Conservation (phyloP, 2,329 filamentous ascomycete species). For the Penicillium sp. region DNA sequence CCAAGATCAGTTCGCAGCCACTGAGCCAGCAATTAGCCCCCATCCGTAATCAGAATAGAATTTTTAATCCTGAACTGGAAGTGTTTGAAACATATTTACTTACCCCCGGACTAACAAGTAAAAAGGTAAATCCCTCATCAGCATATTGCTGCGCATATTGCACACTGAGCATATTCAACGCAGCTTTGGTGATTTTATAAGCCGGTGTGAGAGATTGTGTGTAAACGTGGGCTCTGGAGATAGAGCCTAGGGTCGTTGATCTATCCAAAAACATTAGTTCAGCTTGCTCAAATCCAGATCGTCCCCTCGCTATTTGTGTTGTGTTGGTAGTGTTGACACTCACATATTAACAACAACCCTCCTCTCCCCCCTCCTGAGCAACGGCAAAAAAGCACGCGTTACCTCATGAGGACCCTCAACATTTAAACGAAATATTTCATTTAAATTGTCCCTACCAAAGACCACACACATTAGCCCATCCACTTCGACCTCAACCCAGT, state of each 20-base stretch:
- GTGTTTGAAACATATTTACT: slow-evolving; percentile 27
- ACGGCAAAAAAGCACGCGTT: slow-evolving; percentile 44
- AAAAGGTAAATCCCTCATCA: slow-evolving; percentile 48
- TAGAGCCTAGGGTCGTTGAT: slow-evolving; percentile 50
- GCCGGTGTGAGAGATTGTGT: slow-evolving; percentile 35
- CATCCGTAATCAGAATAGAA: no score
- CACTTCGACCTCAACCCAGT: no score
- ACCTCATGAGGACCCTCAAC: slow-evolving; percentile 47
- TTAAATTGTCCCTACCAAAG: slow-evolving; percentile 36
- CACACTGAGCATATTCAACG: slow-evolving; percentile 53
- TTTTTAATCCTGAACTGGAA: background rate
- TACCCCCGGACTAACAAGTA: slow-evolving; percentile 53
- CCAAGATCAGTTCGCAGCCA: slow-evolving; percentile 55
- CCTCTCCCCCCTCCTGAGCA: slow-evolving; percentile 41
- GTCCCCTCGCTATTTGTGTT: no score
- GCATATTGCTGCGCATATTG: slow-evolving; percentile 36
- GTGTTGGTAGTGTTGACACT: no score
- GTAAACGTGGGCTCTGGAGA: slow-evolving; percentile 30
- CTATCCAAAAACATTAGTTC: slow-evolving; percentile 31
- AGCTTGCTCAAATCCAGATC: no score
- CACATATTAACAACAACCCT: slow-evolving; percentile 54
- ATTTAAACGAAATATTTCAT: no score
- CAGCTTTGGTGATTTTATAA: slow-evolving; percentile 55
- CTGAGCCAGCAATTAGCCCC: no score
- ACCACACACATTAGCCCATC: background rate